These are phyloP conservation scores for Auricularia cornea DNA, from an alignment of 768 basidiomycete genomes.

Conservation along the genomic window DNA sequence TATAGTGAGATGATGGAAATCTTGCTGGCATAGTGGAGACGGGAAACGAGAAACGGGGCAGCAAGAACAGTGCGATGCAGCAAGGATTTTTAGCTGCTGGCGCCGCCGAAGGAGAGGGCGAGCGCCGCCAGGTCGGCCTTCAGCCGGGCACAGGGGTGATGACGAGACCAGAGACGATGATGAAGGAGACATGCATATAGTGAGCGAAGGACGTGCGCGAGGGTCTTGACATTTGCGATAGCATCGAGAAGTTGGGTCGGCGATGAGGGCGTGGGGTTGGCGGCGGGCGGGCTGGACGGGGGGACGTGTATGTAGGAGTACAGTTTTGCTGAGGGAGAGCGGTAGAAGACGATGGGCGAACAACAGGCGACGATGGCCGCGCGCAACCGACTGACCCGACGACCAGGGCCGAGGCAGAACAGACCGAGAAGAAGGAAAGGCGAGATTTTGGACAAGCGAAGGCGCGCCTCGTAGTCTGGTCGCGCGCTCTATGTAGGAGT, in stretches of 20 bases:
- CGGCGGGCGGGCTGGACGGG: not conserved
- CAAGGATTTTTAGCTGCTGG: not conserved
- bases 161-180: not conserved
- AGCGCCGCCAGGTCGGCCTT: not conserved
- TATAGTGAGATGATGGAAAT: not conserved
- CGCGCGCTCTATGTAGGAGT: not conserved
- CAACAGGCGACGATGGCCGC: not conserved
- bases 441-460: not conserved
- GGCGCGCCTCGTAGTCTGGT: not conserved
- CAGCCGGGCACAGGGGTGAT: not conserved
- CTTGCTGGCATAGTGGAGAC: conserved; percentile 1
- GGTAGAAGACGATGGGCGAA: not conserved
- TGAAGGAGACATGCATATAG: not conserved
- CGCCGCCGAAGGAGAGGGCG: not conserved
- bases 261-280: not conserved
- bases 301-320: not conserved
- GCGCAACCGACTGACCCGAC: not conserved
- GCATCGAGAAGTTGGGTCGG: not conserved
- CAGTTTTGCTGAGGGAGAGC: conserved; percentile 1
- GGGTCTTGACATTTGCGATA: not conserved
- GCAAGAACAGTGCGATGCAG: not conserved
- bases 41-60: not conserved
- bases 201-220: not conserved
- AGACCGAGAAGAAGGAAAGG: not conserved
- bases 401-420: not conserved